phyloP scores from a whole-genome alignment of 140 eudicot genomes.

The Bidens hawaiensis region DNA sequence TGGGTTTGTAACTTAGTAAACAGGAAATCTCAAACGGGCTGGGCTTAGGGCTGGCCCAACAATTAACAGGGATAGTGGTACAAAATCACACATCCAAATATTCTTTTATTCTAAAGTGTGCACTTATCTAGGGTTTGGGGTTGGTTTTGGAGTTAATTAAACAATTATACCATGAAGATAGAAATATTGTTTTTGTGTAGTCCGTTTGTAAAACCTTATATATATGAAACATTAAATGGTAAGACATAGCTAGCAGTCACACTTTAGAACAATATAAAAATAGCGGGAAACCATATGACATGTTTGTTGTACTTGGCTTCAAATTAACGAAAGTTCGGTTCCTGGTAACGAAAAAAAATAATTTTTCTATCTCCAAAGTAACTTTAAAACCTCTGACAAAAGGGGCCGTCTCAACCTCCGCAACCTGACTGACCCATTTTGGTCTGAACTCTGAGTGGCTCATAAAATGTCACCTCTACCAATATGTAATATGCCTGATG shows the following conservation, averaged over 20 bases:
- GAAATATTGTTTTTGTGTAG: not conserved
- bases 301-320: too few species aligned
- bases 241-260: not conserved
- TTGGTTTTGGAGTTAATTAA: not conserved
- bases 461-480: not conserved
- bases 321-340: too few species aligned
- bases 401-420: too few species aligned
- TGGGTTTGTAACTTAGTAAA: too few species aligned
- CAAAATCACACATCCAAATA: not conserved
- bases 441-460: not conserved
- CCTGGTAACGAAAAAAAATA: not conserved
- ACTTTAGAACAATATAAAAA: not conserved
- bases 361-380: not conserved
- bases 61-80: too few species aligned
- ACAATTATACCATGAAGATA: not conserved
- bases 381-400: not conserved
- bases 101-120: not conserved
- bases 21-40: too few species aligned
- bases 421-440: not conserved
- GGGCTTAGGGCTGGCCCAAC: too few species aligned
- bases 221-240: not conserved
- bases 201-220: not conserved
- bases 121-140: not conserved
- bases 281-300: too few species aligned
- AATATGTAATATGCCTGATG: too few species aligned